A percentile compares a stretch with the other conserved stretches of the same genome.
These are phyloP conservation scores for Kodamaea lidongshanica DNA, from an alignment of 805 yeast genomes.

Conservation along the genomic window DNA sequence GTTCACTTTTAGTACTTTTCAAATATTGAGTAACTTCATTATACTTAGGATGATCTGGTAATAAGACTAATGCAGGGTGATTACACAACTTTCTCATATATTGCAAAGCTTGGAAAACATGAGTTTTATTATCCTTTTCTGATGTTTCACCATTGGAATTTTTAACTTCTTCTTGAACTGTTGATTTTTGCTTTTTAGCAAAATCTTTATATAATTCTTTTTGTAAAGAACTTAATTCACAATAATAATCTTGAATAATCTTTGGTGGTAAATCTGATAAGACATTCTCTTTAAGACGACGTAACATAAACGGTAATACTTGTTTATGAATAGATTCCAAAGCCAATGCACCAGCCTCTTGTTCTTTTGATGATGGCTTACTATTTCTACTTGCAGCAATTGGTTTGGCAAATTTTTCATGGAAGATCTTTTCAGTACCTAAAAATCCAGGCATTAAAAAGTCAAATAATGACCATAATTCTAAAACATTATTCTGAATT, in stretches of 20 bases:
- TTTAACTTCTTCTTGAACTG: constrained; percentile 58
- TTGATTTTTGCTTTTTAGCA: constrained; percentile 73
- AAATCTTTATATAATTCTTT: constrained; percentile 83
- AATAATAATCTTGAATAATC: constrained; percentile 95
- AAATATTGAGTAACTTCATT: constrained; percentile 60
- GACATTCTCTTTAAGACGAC: constrained; percentile 95
- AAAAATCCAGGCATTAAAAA: constrained; percentile 98
- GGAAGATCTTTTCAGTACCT: constrained; percentile 90
- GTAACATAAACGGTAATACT: constrained; percentile 90
- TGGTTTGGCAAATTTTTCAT: constrained; percentile 95
- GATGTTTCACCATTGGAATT: constrained; percentile 19
- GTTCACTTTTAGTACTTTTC: constrained; percentile 47
- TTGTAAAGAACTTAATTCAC: constrained; percentile 90
- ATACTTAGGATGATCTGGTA: constrained; percentile 77
- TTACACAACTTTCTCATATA: constrained; percentile 96
- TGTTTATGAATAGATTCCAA: constrained; percentile 94
- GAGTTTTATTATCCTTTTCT: constrained; percentile 62
- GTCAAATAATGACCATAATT: constrained; percentile 95
- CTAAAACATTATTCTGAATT: constrained; percentile 93
- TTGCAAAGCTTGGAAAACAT: constrained; percentile 94
- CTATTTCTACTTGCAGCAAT: constrained; percentile 89
- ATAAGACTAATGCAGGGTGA: constrained; percentile 87
- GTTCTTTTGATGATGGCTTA: constrained; percentile 85
- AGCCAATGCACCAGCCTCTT: constrained; percentile 95
- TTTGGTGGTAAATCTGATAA: constrained; percentile 95